phyloP scores from a whole-genome alignment of 2,329 filamentous ascomycete genomes.

The Aspergillus ochraceoroseus region DNA sequence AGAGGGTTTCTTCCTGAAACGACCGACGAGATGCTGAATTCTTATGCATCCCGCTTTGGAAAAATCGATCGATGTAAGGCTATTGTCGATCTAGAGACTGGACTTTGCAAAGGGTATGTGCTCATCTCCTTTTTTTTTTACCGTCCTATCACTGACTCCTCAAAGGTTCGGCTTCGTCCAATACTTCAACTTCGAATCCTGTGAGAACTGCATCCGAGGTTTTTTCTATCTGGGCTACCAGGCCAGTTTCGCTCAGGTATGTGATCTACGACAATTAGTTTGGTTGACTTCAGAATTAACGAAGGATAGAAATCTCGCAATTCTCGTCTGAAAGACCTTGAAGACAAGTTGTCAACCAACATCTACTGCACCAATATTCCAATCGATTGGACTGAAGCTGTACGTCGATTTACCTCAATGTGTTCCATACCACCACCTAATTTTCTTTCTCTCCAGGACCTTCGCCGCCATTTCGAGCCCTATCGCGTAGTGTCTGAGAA shows the following conservation, averaged over 20 bases:
- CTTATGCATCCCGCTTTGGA: constrained; percentile 82
- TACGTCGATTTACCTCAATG: constrained; percentile 42
- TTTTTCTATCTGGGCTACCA: constrained; percentile 95
- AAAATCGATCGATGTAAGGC: constrained; percentile 96
- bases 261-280: not conserved
- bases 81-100: constrained; percentile 90
- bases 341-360: constrained; percentile 85
- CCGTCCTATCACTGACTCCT: constrained; percentile 21
- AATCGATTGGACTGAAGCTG: constrained; percentile 83
- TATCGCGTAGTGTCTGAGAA: constrained; percentile 79
- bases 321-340: constrained; percentile 91
- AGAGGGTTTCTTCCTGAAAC: constrained; percentile 92
- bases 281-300: constrained; percentile 20
- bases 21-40: constrained; percentile 79
- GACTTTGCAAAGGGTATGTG: constrained; percentile 88
- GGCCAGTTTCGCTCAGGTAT: constrained; percentile 88
- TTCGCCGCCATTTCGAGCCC: constrained; percentile 60
- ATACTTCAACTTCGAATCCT: constrained; percentile 79
- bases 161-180: constrained; percentile 93
- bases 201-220: constrained; percentile 91
- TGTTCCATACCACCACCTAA: constrained; percentile 3
- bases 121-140: constrained; percentile 11
- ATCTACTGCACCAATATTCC: constrained; percentile 97
- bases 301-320: constrained; percentile 86
- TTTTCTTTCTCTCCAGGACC: constrained; percentile 50